A percentile compares a stretch with the other conserved stretches of the same genome.
Conservation (phyloP, 495 filamentous ascomycete genomes). For the Xylaria venustula region DNA sequence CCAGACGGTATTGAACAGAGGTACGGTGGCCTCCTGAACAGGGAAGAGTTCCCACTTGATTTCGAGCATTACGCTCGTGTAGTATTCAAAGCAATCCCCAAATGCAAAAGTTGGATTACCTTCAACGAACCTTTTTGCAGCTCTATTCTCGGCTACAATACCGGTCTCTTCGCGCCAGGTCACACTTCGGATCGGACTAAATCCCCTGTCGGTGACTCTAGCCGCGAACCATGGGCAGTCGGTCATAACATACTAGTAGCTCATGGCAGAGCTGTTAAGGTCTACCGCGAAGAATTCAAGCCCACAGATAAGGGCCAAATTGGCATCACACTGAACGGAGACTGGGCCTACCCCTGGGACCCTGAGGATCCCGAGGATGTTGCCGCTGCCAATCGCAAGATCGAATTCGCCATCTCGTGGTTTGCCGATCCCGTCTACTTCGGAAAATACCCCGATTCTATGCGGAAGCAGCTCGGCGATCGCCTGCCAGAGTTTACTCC, state of each 20-base stretch:
- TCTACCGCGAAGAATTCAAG: slow-evolving; percentile 69
- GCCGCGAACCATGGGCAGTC: slow-evolving; percentile 58
- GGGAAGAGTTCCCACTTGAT: slow-evolving; percentile 58
- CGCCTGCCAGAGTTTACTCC: slow-evolving; percentile 64
- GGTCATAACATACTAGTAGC: slow-evolving; percentile 62
- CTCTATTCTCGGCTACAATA: slow-evolving; percentile 59
- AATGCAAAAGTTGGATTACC: slow-evolving; percentile 65
- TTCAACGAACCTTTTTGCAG: slow-evolving; percentile 67
- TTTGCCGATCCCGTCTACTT: slow-evolving; percentile 75
- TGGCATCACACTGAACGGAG: slow-evolving; percentile 63
- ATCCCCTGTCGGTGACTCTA: slow-evolving; percentile 54
- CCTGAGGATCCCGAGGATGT: slow-evolving; percentile 54
- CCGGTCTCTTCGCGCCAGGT: slow-evolving; percentile 59
- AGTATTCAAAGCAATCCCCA: slow-evolving; percentile 56
- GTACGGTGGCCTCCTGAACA: slow-evolving; percentile 60
- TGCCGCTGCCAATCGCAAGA: slow-evolving; percentile 61
- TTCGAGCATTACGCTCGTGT: slow-evolving; percentile 60
- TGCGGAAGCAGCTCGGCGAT: slow-evolving; percentile 70
- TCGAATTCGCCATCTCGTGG: slow-evolving; percentile 67
- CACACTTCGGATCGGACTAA: slow-evolving; percentile 57
- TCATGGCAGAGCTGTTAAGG: slow-evolving; percentile 61
- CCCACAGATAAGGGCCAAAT: slow-evolving; percentile 56
- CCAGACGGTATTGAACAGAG: slow-evolving; percentile 60
- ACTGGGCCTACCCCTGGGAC: slow-evolving; percentile 59
- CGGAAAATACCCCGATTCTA: slow-evolving; percentile 73